Conservation (phyloP, 805 yeast species). For the Candida montana region DNA sequence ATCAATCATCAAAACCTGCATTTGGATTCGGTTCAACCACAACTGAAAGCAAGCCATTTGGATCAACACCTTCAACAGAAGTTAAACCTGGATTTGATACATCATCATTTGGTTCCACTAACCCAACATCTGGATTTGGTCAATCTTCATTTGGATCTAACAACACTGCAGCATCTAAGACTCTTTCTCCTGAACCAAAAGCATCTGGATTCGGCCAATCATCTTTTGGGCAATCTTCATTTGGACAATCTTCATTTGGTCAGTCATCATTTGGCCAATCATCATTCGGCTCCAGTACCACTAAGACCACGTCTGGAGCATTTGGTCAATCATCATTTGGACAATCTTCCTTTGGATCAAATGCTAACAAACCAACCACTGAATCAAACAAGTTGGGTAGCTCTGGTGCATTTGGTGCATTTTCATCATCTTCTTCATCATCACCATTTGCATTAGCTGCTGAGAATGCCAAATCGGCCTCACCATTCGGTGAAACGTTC, state of each 20-base stretch:
- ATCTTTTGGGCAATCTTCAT: not conserved
- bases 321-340: not conserved
- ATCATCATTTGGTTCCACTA: conserved; percentile 2
- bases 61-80: conserved; percentile 6
- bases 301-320: not conserved
- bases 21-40: conserved; percentile 7
- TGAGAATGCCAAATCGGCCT: not conserved
- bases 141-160: conserved; percentile 1
- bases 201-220: conserved; percentile 20
- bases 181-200: not conserved
- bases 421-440: not conserved
- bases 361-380: too few relatives aligned
- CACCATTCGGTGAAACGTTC: conserved; percentile 13
- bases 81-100: conserved; percentile 26
- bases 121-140: conserved; percentile 11
- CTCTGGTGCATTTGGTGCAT: conserved; percentile 4
- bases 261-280: conserved; percentile 7
- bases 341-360: not conserved
- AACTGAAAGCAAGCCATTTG: not conserved
- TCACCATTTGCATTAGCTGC: conserved; percentile 5
- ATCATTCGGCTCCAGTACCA: not conserved
- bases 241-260: conserved; percentile 17
- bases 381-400: too few relatives aligned
- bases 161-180: not conserved
- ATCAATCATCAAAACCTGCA: not conserved